Base-by-base conservation (phyloP, 2,329 filamentous ascomycete species). In the Colletotrichum tamarilloi region DNA sequence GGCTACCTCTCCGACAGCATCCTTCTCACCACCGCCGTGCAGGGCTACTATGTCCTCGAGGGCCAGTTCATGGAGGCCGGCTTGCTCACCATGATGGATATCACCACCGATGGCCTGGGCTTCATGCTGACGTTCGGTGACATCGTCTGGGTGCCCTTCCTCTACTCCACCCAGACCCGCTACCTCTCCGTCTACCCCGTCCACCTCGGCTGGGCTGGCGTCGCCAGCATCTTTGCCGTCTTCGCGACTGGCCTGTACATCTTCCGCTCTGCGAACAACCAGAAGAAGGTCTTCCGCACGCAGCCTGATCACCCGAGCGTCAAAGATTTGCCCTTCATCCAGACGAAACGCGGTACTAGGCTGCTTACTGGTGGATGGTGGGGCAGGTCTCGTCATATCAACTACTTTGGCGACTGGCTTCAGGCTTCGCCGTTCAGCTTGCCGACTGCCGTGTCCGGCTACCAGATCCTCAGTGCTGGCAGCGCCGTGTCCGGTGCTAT, bases 81-180 rank as follows among this genome's bases (percentile, higher is more conserved):
- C 2, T 90, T 94, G 66, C 84, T 94, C 64, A 94, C 92, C 24
- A 94, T 92, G 35, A 94, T 94, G 84, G 93, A 94, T 78, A 88
- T 94, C 74, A 93, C 90, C 72, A 90, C 88, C 75, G 92, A 94
- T 77, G 92, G 93, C 4, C 93, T 94, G 76, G 93, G 92, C 62
- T 93, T 92, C 82, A 94, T 94, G 93, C 86, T 94, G 35, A 86
- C 91, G 9, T 94, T 94, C 77, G 92, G 92, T 46, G 92, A 94
- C 78, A 84, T 94, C 7, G 90, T 89, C 73, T 94, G 92, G 93
- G 86, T 94, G 0, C 92, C 92, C 1, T 93, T 94, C 80, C 87
- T 91, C 65, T 94, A 94, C 84, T 91, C 87, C 52, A 84, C 92
- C 24, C 92, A 93, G 79, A 87, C 89, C 14, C 88, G 91, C 32